These are phyloP conservation scores for Corylus americana DNA, from an alignment of 306 rosid genomes.

Conservation along the genomic window DNA sequence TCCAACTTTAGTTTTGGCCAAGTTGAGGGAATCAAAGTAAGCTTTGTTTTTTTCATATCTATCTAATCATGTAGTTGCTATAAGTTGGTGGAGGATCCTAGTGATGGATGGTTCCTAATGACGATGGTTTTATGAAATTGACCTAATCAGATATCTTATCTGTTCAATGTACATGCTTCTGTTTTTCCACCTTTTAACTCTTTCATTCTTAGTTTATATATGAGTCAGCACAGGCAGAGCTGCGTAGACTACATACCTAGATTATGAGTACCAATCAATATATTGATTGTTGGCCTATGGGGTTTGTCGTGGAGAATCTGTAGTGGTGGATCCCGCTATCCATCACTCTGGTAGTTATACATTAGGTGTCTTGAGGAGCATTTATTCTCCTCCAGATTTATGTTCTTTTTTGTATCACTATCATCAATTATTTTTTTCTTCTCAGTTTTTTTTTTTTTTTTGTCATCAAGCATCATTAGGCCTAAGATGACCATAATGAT, in stretches of 20 bases:
- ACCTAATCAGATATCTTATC: background rate
- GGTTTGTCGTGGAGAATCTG: background rate
- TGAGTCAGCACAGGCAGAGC: too few relatives aligned
- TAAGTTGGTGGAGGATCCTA: background rate
- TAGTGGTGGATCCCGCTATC: background rate
- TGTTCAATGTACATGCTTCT: background rate
- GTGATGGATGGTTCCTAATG: background rate
- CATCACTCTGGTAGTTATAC: background rate
- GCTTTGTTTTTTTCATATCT: slow-evolving; percentile 7
- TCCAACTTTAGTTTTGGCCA: slow-evolving; percentile 15
- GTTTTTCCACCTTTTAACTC: background rate
- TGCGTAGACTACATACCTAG: background rate
- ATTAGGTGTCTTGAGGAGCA: background rate
- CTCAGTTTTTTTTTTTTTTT: background rate
- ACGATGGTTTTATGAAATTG: background rate
- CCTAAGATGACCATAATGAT: background rate
- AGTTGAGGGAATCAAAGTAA: slow-evolving; percentile 20
- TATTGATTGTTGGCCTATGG: background rate
- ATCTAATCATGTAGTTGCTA: background rate
- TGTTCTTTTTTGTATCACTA: background rate
- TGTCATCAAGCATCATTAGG: background rate
- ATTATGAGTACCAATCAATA: background rate
- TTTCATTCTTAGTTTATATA: background rate
- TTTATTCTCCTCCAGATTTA: background rate
- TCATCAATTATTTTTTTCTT: background rate